Conservation (phyloP, 2,329 filamentous ascomycete species). For the Aaosphaeria pasadenensis region DNA sequence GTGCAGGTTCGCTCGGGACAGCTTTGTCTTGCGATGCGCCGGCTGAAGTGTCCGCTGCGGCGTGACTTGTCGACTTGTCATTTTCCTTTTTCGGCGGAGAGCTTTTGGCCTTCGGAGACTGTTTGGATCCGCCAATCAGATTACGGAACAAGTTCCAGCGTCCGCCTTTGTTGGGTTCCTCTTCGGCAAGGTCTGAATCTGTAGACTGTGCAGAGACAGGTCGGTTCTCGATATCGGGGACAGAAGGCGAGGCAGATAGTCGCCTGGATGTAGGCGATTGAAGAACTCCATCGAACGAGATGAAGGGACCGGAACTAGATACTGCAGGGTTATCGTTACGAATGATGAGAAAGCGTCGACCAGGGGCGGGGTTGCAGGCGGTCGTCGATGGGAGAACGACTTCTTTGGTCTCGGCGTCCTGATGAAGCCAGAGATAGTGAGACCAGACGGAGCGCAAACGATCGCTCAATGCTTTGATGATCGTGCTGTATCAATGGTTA, state of each 20-base stretch:
- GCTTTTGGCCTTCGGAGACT: conserved; percentile 39
- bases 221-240: conserved; percentile 23
- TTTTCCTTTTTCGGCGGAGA: conserved; percentile 16
- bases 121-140: conserved; percentile 52
- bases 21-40: neutral
- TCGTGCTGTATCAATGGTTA: conserved; percentile 49
- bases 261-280: conserved; percentile 34
- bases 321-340: conserved; percentile 67
- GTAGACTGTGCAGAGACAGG: conserved; percentile 27
- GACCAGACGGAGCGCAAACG: conserved; percentile 73
- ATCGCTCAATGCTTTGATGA: conserved; percentile 65
- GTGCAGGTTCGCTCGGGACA: conserved; percentile 35
- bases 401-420: conserved; percentile 59
- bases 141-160: conserved; percentile 63
- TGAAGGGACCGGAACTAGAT: conserved; percentile 53
- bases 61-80: conserved; percentile 3
- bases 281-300: conserved; percentile 63
- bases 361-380: conserved; percentile 81
- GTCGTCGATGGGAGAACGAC: conserved; percentile 66
- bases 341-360: conserved; percentile 83
- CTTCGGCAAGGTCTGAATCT: conserved; percentile 35
- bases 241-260: conserved; percentile 16
- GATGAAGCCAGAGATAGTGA: conserved; percentile 73
- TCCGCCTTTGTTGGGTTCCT: conserved; percentile 47
- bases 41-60: neutral